These are phyloP conservation scores for Cercospora beticola DNA, from an alignment of 2,329 filamentous ascomycete species.

Conservation along the genomic window DNA sequence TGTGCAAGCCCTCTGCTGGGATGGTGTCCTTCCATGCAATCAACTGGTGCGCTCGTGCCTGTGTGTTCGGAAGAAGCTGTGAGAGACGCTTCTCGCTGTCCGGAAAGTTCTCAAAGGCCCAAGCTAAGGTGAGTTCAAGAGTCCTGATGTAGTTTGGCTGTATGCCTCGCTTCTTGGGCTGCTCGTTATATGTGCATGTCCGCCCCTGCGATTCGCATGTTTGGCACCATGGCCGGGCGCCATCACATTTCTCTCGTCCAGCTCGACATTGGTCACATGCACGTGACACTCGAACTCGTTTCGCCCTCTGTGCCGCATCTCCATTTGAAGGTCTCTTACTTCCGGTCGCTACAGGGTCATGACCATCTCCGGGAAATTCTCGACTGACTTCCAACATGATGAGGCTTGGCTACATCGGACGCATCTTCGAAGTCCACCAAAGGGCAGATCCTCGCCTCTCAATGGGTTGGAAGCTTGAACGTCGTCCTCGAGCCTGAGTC, in stretches of 20 bases:
- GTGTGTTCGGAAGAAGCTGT: slow-evolving; percentile 52
- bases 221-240: slow-evolving; percentile 64
- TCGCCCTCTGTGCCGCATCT: slow-evolving; percentile 41
- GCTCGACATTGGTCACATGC: slow-evolving; percentile 40
- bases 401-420: slow-evolving; percentile 9
- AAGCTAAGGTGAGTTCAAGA: slow-evolving; percentile 67
- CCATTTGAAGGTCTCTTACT: slow-evolving; percentile 23
- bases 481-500: background rate
- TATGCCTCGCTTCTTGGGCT: slow-evolving; percentile 73
- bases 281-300: slow-evolving; percentile 52
- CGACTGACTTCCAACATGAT: slow-evolving; percentile 19
- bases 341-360: slow-evolving; percentile 8
- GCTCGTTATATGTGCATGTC: slow-evolving; percentile 68
- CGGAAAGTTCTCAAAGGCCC: slow-evolving; percentile 63
- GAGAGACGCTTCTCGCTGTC: slow-evolving; percentile 50
- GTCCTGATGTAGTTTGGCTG: slow-evolving; percentile 78
- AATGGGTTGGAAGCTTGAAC: background rate
- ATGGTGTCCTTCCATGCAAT: slow-evolving; percentile 54
- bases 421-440: slow-evolving; percentile 8
- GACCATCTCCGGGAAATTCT: slow-evolving; percentile 13
- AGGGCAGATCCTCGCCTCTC: background rate
- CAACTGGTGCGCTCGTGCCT: slow-evolving; percentile 45
- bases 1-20: slow-evolving; percentile 59
- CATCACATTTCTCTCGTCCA: slow-evolving; percentile 69
- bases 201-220: slow-evolving; percentile 65